Percentiles rank a stretch among this genome's conserved stretches.
Evolutionary conservation across 2,329 filamentous ascomycete genomes (phyloP).

Genomic region (Aspergillus fumigatiaffinis): DNA sequence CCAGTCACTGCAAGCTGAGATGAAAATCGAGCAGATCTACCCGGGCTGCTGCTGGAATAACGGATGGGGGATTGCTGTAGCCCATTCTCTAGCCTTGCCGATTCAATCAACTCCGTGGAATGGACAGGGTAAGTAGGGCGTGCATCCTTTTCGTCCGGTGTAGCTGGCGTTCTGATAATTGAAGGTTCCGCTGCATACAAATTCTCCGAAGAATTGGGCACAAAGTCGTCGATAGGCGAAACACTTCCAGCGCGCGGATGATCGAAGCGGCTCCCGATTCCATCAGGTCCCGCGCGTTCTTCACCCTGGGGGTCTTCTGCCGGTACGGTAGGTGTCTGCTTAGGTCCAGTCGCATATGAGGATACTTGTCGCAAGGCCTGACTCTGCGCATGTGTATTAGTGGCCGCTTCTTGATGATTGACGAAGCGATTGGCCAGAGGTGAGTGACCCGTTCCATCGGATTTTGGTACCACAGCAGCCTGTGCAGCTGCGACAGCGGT

Average conservation of each 20-base stretch:
- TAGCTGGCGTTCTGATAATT: slow-evolving; percentile 8
- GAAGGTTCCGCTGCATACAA: neutral
- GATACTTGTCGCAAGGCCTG: neutral
- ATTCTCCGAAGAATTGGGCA: neutral
- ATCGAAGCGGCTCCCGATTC: neutral
- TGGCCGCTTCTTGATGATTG: slow-evolving; percentile 3
- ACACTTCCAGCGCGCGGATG: neutral
- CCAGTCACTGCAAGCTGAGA: slow-evolving; percentile 47
- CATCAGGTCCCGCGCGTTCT: slow-evolving; percentile 23
- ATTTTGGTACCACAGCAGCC: slow-evolving; percentile 18
- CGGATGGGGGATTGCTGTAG: slow-evolving; percentile 21
- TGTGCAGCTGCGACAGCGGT: slow-evolving; percentile 31
- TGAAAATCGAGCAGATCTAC: slow-evolving; percentile 56
- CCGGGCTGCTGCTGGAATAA: slow-evolving; percentile 48
- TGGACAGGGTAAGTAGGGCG: slow-evolving; percentile 15
- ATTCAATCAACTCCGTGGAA: slow-evolving; percentile 18
- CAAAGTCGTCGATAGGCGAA: slow-evolving; percentile 2
- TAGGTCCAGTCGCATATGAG: slow-evolving; percentile 10
- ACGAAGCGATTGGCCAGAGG: slow-evolving; percentile 1
- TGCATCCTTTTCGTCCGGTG: slow-evolving; percentile 8
- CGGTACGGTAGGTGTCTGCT: slow-evolving; percentile 38
- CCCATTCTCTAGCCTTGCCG: slow-evolving; percentile 11
- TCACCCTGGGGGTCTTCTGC: slow-evolving; percentile 44
- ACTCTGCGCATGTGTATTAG: neutral
- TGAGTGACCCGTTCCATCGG: slow-evolving; percentile 3